These are phyloP conservation scores for Lodderomyces orthopsilosis DNA, from an alignment of 1,139 yeast species.

Conservation along the genomic window DNA sequence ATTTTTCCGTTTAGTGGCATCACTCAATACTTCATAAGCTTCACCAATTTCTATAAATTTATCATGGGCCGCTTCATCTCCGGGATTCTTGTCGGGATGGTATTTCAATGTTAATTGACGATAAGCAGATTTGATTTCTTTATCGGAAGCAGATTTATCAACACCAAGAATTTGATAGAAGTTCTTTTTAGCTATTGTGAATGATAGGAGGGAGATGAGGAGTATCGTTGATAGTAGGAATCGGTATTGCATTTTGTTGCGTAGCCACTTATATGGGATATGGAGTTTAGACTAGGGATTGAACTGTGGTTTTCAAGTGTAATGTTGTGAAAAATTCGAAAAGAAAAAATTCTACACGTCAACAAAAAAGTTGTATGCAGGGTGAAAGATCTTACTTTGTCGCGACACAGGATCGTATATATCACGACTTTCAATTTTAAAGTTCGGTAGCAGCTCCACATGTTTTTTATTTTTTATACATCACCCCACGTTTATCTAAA, in stretches of 20 bases:
- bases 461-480: not conserved
- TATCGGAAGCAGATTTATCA: conserved; percentile 64
- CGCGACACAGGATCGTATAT: not conserved
- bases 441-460: not conserved
- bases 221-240: conserved; percentile 10
- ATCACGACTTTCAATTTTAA: no score
- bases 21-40: conserved; percentile 86
- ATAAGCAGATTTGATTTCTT: conserved; percentile 85
- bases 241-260: conserved; percentile 10
- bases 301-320: not conserved
- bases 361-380: not conserved
- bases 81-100: conserved; percentile 90
- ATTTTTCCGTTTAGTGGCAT: conserved; percentile 64
- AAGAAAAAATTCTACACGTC: conserved; percentile 2
- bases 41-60: conserved; percentile 88
- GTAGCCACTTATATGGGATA: no score
- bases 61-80: conserved; percentile 74
- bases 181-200: conserved; percentile 18
- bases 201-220: conserved; percentile 6
- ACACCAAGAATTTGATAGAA: conserved; percentile 61
- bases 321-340: conserved; percentile 1
- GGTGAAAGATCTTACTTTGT: no score
- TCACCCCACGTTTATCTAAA: not conserved
- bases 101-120: conserved; percentile 78
- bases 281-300: no score